Evolutionary conservation across 129 eudicot genomes (phyloP), one percentile per base, ranked within the genome.

Genomic region (Flaveria trinervia): DNA sequence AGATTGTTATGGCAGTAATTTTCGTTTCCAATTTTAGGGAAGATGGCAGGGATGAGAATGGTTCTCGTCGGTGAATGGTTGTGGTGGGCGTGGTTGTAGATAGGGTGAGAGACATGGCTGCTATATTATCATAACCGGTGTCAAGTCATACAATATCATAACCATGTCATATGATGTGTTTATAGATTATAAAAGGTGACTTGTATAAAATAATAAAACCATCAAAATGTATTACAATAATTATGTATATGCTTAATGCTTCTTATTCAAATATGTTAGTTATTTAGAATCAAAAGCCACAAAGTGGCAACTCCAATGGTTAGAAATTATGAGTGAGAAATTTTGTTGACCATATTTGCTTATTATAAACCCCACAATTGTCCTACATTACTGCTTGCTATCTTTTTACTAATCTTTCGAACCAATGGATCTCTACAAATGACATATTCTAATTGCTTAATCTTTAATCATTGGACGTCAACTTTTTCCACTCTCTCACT

Each of bases 401-500:
- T 70, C 26, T 22, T 74, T 4, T 49, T 6, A 7, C 62, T 28
- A 50, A 70, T 62, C 25, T 2, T 69, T 25, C 54, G 49, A 48
- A 75, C 66, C 15, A 16, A 45, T 65, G 61, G 59, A 71, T 70
- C 78, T 72, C 72, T 30, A 56, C 20, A 76, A 49, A 45, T 72
- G 78, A 65, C 52, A 70, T 70, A 41, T 73, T 54, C 75, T 66
- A 26, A 75, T 72, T 71, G 60, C 74, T 82, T 45, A 69, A 72
- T 44, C 25, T 68, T 3, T 43, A 18, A 50, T 65, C 62, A 46
- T 62, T 73, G 79, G 81, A 69, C 68, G 57, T 72, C 54, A 57
- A 68, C 41, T 81, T 59, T 44, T 60, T 33, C 68, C 83, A 79
- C 78, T 74, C 49, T 72, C 72, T 45, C 78, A 51, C 79, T 67